phyloP scores from a whole-genome alignment of 139 green algal genomes.

The Micromonas commoda region DNA sequence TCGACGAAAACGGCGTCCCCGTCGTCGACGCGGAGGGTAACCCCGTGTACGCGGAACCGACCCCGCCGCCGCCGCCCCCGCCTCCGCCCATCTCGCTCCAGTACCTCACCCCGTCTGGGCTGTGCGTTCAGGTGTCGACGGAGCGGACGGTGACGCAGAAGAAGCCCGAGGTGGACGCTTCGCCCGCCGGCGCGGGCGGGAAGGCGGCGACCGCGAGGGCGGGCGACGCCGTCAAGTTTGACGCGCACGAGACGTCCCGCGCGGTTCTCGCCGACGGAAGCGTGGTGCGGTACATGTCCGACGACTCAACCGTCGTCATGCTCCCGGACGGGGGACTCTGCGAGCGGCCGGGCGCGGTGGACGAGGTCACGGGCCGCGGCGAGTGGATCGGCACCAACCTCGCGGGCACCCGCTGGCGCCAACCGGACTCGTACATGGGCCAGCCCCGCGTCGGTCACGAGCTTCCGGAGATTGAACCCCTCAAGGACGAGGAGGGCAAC shows the following conservation, averaged over 20 bases:
- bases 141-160: neutral
- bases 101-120: neutral
- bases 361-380: neutral
- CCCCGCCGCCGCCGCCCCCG: no score
- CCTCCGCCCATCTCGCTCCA: neutral
- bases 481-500: slow-evolving; percentile 10
- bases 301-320: neutral
- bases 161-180: neutral
- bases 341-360: neutral
- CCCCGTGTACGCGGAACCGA: neutral
- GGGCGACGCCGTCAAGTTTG: neutral
- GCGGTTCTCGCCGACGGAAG: neutral
- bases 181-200: no score
- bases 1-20: no score
- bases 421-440: neutral
- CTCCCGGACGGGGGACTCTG: neutral
- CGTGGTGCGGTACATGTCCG: neutral
- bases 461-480: neutral
- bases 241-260: neutral
- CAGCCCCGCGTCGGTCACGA: neutral
- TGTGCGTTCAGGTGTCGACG: neutral
- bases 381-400: slow-evolving; percentile 8
- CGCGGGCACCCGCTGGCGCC: neutral
- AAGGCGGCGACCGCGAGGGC: neutral
- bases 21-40: neutral